Evolutionary conservation across 1,139 yeast species (phyloP).

Genomic region (Diutina mesorugosa): DNA sequence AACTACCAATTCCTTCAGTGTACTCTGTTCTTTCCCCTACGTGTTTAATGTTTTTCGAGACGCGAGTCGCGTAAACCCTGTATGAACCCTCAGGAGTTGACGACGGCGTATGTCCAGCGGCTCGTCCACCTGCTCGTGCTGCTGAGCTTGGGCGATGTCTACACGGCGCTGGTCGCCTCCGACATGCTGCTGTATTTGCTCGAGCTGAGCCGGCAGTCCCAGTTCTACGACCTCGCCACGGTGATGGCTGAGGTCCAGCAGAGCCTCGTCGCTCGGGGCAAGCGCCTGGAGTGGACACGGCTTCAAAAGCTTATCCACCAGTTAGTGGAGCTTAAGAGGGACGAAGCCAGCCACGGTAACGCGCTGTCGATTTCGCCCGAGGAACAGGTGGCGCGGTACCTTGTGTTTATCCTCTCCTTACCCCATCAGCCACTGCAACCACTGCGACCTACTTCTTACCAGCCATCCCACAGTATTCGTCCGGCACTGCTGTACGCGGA

Average conservation of each 20-base stretch:
- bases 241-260: not conserved
- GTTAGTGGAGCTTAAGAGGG: not conserved
- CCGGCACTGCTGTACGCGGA: not conserved
- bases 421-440: not conserved
- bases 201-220: not conserved
- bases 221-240: not conserved
- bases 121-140: not conserved
- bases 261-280: not conserved
- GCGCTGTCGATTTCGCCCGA: not conserved
- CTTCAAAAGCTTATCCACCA: not conserved
- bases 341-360: not conserved
- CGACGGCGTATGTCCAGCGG: not conserved
- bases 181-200: not conserved
- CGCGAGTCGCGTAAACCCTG: not conserved
- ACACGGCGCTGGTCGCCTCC: conserved; percentile 2
- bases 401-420: not conserved
- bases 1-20: not conserved
- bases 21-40: not conserved
- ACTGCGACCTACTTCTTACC: not conserved
- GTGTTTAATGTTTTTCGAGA: not conserved
- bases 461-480: not conserved
- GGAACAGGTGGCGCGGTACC: not conserved
- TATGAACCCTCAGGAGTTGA: not conserved
- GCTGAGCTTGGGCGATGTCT: not conserved
- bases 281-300: not conserved